Evolutionary conservation across 176 grass and related monocot genomes (phyloP), one percentile per base, ranked within the genome.

Genomic region (Puya raimondii): DNA sequence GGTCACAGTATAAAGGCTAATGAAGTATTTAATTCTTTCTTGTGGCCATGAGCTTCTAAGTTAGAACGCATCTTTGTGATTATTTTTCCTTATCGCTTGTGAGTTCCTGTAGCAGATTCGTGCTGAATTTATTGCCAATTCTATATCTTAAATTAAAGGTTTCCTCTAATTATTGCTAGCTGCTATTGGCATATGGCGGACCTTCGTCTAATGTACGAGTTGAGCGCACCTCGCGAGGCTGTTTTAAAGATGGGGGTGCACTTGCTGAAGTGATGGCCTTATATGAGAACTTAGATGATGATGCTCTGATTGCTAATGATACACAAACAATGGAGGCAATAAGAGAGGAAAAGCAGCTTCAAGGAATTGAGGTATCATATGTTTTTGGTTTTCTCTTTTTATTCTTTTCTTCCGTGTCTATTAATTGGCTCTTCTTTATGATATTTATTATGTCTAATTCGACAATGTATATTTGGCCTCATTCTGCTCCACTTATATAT

Each of bases 211-310:
- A 90, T 79, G 74, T 87, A 66, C 86, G 93, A 51, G 50, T 96
- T 65, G 89, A 96, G 65, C 71, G 56, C 50, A 76, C 81, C 12
- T 73, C 79, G 9, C 54, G 74, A 26, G 71, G 76, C 78, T 89
- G 70, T 73, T 92, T 87, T 70, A 76, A 83, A 2, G 81, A 90
- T 65, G 86, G 81, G 11, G 84, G 86, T 49, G 86, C 86, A 76
- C 83, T 96, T 51, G 89, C 84, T 50, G 86, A 96, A 85, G 68
- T 96, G 26, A 29, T 85, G 23, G 74, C 84, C 73, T 85, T 90
- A 51, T 92, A 87, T 90, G 89, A 92, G 61, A 92, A 83, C 13
- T 76, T 76, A 51, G 65, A 72, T 50, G 74, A 77, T 51, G 27
- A 66, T 50, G 23, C 48, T 73, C 73, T 79, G 47, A 70, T 47